phyloP scores from a whole-genome alignment of 768 basidiomycete genomes.

The Pleurotus citrinopileatus region DNA sequence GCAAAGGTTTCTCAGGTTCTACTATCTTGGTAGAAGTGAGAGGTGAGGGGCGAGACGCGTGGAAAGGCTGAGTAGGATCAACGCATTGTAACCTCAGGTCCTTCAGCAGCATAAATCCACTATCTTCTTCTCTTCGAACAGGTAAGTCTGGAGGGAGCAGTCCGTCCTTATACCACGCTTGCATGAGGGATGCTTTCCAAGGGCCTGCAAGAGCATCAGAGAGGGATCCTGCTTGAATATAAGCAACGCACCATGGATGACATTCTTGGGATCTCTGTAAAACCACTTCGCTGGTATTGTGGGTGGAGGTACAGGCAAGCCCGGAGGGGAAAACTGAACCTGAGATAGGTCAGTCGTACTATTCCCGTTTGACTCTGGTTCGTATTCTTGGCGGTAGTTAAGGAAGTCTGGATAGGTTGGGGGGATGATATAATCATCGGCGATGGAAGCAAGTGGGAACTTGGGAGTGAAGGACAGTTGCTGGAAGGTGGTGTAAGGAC shows the following conservation, averaged over 20 bases:
- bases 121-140: conserved; percentile 73
- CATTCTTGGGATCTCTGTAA: conserved; percentile 80
- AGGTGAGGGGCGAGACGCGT: conserved; percentile 39
- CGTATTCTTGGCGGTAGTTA: conserved; percentile 62
- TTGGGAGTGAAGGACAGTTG: conserved; percentile 83
- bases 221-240: background rate
- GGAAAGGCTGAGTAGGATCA: conserved; percentile 82
- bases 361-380: conserved; percentile 48
- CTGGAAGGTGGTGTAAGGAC: conserved; percentile 90
- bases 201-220: conserved; percentile 50
- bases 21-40: conserved; percentile 16
- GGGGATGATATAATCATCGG: conserved; percentile 89
- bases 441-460: conserved; percentile 85
- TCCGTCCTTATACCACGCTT: conserved; percentile 86
- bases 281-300: conserved; percentile 74
- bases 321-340: conserved; percentile 76
- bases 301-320: conserved; percentile 69
- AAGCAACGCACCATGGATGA: conserved; percentile 60
- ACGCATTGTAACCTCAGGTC: conserved; percentile 76
- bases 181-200: conserved; percentile 87
- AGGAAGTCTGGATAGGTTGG: conserved; percentile 84
- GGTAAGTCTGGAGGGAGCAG: conserved; percentile 80
- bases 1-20: conserved; percentile 50
- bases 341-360: conserved; percentile 47
- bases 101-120: conserved; percentile 62